Conservation (phyloP, 2,329 filamentous ascomycete species). For the Diplodia seriata region DNA sequence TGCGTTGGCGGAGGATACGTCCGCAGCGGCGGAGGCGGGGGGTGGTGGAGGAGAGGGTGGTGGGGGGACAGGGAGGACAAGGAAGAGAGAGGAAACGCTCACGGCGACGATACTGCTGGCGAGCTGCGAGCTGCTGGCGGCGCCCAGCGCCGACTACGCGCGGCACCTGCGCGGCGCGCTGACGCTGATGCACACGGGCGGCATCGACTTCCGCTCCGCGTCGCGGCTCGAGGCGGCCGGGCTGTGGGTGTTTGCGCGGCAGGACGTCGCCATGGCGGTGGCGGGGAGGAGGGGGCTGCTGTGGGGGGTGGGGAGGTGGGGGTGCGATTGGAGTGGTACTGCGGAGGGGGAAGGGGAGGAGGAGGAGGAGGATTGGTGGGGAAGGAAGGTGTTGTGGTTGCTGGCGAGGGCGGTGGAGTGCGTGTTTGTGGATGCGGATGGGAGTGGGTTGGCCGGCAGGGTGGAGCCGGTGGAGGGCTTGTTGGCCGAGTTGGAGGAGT, state of each 20-base stretch:
- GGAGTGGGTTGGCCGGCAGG: neutral
- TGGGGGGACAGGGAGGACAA: neutral
- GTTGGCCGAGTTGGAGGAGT: neutral
- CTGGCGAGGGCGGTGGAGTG: neutral
- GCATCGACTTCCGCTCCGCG: neutral
- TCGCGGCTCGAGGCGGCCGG: neutral
- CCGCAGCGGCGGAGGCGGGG: too few relatives aligned
- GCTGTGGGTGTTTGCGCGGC: neutral
- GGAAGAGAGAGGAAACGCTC: neutral
- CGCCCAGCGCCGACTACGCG: slow-evolving; percentile 2
- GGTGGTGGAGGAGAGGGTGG: too few relatives aligned
- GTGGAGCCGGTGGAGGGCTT: neutral
- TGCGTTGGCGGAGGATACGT: neutral
- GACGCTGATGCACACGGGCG: neutral
- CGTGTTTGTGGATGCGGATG: neutral
- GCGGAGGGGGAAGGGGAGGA: too few relatives aligned
- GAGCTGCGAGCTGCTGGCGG: slow-evolving; percentile 16
- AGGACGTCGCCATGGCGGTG: neutral
- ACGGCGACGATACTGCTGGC: slow-evolving; percentile 3
- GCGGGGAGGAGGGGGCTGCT: neutral
- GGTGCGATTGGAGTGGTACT: neutral
- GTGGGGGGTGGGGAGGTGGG: neutral
- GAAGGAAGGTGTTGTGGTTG: neutral
- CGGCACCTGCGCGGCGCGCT: neutral
- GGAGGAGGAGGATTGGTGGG: neutral